phyloP scores from a whole-genome alignment of 2,329 filamentous ascomycete genomes.

The Penicillium sclerotiorum region DNA sequence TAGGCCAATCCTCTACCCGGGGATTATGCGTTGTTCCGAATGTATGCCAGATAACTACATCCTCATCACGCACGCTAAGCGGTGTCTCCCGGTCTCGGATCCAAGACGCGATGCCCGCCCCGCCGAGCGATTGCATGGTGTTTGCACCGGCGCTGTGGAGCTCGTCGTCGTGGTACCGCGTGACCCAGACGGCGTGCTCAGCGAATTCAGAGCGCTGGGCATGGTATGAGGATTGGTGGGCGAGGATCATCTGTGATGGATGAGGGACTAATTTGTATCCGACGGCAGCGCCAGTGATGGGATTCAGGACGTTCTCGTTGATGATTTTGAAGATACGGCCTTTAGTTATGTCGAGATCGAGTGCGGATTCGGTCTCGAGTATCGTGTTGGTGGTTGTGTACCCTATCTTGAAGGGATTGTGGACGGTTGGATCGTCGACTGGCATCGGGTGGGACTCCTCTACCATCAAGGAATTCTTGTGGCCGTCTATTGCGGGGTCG shows the following conservation, averaged over 20 bases:
- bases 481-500: slow-evolving; percentile 46
- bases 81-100: slow-evolving; percentile 10
- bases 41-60: slow-evolving; percentile 49
- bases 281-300: slow-evolving; percentile 54
- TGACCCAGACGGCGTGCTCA: slow-evolving; percentile 56
- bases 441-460: slow-evolving; percentile 61
- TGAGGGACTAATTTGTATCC: slow-evolving; percentile 57
- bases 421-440: slow-evolving; percentile 39
- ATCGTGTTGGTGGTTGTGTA: slow-evolving; percentile 50
- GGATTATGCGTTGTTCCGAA: slow-evolving; percentile 51
- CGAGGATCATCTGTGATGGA: slow-evolving; percentile 59
- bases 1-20: slow-evolving; percentile 48
- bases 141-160: slow-evolving; percentile 53
- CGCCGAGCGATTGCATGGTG: slow-evolving; percentile 50
- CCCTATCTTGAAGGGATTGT: slow-evolving; percentile 55
- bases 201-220: slow-evolving; percentile 54
- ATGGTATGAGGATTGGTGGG: slow-evolving; percentile 52
- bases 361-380: slow-evolving; percentile 46
- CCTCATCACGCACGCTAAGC: slow-evolving; percentile 13
- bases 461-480: slow-evolving; percentile 52
- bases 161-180: slow-evolving; percentile 53
- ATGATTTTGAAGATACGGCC: slow-evolving; percentile 60
- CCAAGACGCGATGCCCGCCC: slow-evolving; percentile 23
- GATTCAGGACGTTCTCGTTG: slow-evolving; percentile 54
- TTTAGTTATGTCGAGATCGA: slow-evolving; percentile 41